Percentiles rank a stretch among this genome's conserved stretches.
These are phyloP conservation scores for apple (Malus domestica) DNA, from an alignment of 306 rosid species.

Conservation along the genomic window DNA sequence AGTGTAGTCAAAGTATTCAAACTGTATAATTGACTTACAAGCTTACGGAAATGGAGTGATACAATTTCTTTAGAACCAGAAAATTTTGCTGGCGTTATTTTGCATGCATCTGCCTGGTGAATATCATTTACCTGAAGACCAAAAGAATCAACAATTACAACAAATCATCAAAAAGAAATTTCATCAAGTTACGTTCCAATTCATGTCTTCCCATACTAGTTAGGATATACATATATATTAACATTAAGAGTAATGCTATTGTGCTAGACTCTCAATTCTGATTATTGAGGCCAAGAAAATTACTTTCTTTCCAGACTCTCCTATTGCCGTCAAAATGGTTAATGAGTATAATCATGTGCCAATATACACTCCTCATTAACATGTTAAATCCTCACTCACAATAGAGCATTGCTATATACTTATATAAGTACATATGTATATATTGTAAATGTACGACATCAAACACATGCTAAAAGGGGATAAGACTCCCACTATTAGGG, in stretches of 20 bases:
- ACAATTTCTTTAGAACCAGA: conserved; percentile 89
- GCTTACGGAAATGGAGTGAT: conserved; percentile 55
- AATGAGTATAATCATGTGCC: background rate
- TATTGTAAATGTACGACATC: background rate
- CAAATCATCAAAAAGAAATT: background rate
- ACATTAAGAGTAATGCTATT: background rate
- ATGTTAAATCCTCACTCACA: background rate
- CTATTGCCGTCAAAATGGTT: background rate
- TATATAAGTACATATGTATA: background rate
- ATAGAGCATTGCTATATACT: background rate
- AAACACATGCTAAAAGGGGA: background rate
- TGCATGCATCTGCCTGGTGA: conserved; percentile 75
- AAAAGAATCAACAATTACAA: background rate
- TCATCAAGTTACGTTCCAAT: background rate
- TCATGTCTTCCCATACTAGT: background rate
- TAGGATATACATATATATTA: background rate
- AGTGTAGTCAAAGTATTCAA: background rate
- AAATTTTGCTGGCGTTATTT: conserved; percentile 82
- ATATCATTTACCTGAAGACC: conserved; percentile 61
- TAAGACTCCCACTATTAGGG: background rate
- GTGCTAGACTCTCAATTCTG: background rate
- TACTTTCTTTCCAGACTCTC: background rate
- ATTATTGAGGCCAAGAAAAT: background rate
- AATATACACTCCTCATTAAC: background rate
- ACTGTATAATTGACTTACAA: conserved; percentile 25